Conservation (phyloP, 2,329 filamentous ascomycete genomes). For the Neofusicoccum laricinum region DNA sequence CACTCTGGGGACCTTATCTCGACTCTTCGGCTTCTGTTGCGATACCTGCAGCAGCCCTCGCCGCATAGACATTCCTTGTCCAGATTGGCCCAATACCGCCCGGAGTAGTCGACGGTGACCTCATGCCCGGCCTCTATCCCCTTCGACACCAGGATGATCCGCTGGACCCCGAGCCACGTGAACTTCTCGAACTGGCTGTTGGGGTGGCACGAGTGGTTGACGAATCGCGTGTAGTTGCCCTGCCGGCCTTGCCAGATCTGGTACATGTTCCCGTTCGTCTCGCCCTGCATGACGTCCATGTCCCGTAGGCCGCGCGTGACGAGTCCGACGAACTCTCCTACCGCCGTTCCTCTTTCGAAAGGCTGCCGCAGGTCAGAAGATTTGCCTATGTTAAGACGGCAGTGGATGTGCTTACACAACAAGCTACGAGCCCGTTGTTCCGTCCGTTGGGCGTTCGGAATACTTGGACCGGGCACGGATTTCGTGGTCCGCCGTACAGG, state of each 20-base stretch:
- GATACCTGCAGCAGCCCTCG: slow-evolving; percentile 51
- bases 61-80: slow-evolving; percentile 57
- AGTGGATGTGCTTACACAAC: slow-evolving; percentile 25
- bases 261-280: slow-evolving; percentile 52
- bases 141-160: slow-evolving; percentile 55
- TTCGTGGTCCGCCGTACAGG: slow-evolving; percentile 47
- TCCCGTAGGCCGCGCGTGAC: slow-evolving; percentile 53
- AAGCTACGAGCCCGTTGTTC: slow-evolving; percentile 53
- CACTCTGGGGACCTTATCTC: neutral
- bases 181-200: slow-evolving; percentile 58
- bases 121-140: slow-evolving; percentile 54
- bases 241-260: slow-evolving; percentile 58
- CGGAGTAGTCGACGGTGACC: slow-evolving; percentile 58
- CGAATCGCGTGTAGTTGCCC: slow-evolving; percentile 58
- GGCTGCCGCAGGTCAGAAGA: slow-evolving; percentile 21
- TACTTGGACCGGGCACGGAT: slow-evolving; percentile 49
- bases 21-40: neutral
- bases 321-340: slow-evolving; percentile 56
- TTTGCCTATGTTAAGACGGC: no score
- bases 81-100: slow-evolving; percentile 56
- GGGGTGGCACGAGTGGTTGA: slow-evolving; percentile 58
- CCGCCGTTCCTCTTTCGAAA: slow-evolving; percentile 52
- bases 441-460: slow-evolving; percentile 52
- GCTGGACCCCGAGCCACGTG: slow-evolving; percentile 55
- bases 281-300: slow-evolving; percentile 53